Conservation (phyloP, 768 basidiomycete species). For the Tricholoma matsutake region DNA sequence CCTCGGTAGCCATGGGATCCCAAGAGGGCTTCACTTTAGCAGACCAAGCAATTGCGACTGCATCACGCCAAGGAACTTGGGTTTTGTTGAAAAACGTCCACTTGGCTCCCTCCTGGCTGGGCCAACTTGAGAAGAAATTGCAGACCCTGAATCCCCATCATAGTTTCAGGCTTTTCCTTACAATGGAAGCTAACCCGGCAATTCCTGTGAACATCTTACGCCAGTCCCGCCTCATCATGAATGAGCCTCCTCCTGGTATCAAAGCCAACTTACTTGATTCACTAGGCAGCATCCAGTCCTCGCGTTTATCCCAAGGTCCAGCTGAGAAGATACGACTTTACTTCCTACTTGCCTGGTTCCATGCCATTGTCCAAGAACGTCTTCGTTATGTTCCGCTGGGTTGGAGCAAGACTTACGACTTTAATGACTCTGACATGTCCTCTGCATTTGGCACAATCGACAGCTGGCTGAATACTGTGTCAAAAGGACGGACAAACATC, state of each 20-base stretch:
- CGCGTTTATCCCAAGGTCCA: constrained; percentile 80
- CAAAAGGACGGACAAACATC: constrained; percentile 88
- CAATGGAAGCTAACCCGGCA: constrained; percentile 94
- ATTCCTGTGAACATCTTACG: constrained; percentile 97
- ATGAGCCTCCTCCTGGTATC: constrained; percentile 96
- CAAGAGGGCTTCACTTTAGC: constrained; percentile 96
- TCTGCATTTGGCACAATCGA: constrained; percentile 93
- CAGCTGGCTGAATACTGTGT: constrained; percentile 75
- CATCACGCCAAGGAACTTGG: constrained; percentile 92
- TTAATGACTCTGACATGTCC: constrained; percentile 98
- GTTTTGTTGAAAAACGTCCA: constrained; percentile 98
- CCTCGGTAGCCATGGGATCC: constrained; percentile 97
- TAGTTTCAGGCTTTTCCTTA: constrained; percentile 95
- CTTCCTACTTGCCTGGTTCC: constrained; percentile 99
- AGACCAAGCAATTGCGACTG: constrained; percentile 92
- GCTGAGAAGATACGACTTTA: constrained; percentile 91
- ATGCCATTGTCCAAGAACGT: constrained; percentile 95
- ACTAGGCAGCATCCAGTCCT: constrained; percentile 65
- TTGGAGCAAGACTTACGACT: constrained; percentile 97
- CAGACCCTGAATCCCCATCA: constrained; percentile 88
- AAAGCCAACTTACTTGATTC: constrained; percentile 96
- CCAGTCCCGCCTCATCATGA: constrained; percentile 96
- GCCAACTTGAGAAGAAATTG: constrained; percentile 93
- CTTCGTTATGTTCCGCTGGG: constrained; percentile 94
- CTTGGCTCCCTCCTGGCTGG: constrained; percentile 92